Percentiles rank a stretch among this genome's conserved stretches.
Conservation (phyloP, 176 grass and related monocot species). For the Tuctoria greenei region DNA sequence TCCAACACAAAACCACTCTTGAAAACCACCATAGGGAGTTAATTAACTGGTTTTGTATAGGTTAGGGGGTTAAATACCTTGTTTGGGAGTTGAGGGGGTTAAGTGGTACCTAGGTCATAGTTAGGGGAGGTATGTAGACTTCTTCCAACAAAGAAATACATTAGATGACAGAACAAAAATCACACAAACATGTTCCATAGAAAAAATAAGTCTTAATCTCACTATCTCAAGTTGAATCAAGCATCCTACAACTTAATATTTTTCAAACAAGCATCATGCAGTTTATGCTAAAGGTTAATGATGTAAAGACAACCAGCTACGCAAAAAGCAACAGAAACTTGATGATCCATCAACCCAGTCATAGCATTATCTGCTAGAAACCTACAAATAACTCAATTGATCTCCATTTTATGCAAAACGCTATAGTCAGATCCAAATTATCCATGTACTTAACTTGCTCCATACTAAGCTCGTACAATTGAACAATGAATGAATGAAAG, state of each 20-base stretch:
- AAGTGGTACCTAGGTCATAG: too few relatives aligned
- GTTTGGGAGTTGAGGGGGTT: too few relatives aligned
- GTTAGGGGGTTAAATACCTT: too few relatives aligned
- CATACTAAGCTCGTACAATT: not conserved
- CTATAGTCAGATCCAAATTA: not conserved
- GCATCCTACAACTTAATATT: constrained; percentile 6
- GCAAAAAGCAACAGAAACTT: constrained; percentile 19
- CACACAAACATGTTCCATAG: not conserved
- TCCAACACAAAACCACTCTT: too few relatives aligned
- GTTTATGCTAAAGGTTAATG: not conserved
- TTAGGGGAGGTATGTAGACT: too few relatives aligned
- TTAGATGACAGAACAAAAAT: not conserved
- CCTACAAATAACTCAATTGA: not conserved
- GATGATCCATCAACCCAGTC: not conserved
- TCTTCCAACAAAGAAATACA: not conserved
- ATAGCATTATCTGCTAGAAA: not conserved
- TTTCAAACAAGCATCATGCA: not conserved
- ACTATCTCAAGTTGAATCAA: constrained; percentile 19
- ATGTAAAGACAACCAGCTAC: not conserved
- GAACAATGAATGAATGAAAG: not conserved
- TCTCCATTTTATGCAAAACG: not conserved
- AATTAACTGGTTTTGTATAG: too few relatives aligned
- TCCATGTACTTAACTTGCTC: not conserved
- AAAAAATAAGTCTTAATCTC: not conserved
- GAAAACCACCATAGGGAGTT: too few relatives aligned